These are phyloP conservation scores for Rhazya stricta DNA, from an alignment of 257 asterid species.

Conservation along the genomic window DNA sequence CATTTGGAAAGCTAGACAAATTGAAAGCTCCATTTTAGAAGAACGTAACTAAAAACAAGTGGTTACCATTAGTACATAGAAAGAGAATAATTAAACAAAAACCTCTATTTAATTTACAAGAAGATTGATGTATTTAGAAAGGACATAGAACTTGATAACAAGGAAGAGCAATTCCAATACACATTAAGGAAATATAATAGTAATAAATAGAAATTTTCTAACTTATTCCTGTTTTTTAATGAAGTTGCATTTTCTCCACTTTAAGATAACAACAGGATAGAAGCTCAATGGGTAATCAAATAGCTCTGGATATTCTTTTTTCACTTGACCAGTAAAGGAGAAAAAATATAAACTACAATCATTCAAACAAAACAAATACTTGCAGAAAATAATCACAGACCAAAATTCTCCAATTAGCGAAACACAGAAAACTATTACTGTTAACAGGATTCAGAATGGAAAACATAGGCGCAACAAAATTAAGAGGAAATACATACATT, in stretches of 20 bases:
- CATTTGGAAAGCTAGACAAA: no score
- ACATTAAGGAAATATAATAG: not conserved
- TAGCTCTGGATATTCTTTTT: not conserved
- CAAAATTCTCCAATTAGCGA: not conserved
- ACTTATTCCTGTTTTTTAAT: not conserved
- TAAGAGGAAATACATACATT: slow-evolving; percentile 38
- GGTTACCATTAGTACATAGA: no score
- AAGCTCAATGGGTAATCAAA: not conserved
- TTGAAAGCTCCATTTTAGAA: not conserved
- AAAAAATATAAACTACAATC: not conserved
- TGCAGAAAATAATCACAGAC: not conserved
- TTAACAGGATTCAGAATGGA: not conserved
- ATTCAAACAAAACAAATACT: not conserved
- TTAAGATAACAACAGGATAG: not conserved
- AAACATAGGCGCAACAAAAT: not conserved
- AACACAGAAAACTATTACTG: not conserved
- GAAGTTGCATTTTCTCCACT: not conserved
- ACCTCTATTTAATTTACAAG: not conserved
- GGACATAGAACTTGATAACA: not conserved
- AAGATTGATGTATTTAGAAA: not conserved
- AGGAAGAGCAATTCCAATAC: not conserved
- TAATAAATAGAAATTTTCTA: not conserved
- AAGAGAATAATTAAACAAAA: not conserved
- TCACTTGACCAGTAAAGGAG: not conserved
- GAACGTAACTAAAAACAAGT: not conserved